These are phyloP conservation scores for Hymenochaete sp. DNA, from an alignment of 1,284 basidiomycete species.

Conservation along the genomic window DNA sequence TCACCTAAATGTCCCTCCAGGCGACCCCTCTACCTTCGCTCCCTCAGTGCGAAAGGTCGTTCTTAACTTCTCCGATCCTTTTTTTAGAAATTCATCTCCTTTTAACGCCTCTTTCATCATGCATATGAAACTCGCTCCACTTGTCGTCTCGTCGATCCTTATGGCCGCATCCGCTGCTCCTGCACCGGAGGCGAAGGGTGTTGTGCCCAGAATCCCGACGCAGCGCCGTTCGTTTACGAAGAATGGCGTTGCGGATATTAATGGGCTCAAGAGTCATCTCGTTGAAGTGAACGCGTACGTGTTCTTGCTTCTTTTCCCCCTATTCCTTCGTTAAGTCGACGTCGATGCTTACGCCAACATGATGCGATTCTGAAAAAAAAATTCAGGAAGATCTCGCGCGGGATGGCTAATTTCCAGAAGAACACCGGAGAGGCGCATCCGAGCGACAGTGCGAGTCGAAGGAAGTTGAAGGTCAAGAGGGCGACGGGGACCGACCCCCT, in stretches of 20 bases:
- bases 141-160: constrained; percentile 10
- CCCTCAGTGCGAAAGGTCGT: too few species aligned
- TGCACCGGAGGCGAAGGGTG: neutral
- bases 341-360: too few species aligned
- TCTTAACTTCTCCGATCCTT: too few species aligned
- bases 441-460: constrained; percentile 13
- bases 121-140: constrained; percentile 12
- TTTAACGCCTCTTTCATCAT: too few species aligned
- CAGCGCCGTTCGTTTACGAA: constrained; percentile 15
- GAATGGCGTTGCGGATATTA: constrained; percentile 14
- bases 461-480: constrained; percentile 4
- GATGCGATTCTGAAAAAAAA: neutral
- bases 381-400: constrained; percentile 14
- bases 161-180: constrained; percentile 7
- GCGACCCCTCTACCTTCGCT: too few species aligned
- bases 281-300: constrained; percentile 12
- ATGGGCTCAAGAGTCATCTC: constrained; percentile 12
- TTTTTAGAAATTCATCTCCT: too few species aligned
- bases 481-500: constrained; percentile 14
- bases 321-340: neutral
- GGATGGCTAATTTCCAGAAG: constrained; percentile 12
- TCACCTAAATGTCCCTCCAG: too few species aligned
- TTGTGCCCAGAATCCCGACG: constrained; percentile 8
- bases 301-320: neutral
- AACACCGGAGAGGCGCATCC: constrained; percentile 13